Conservation (phyloP, 805 yeast genomes). For the Henningerozyma blattae region DNA sequence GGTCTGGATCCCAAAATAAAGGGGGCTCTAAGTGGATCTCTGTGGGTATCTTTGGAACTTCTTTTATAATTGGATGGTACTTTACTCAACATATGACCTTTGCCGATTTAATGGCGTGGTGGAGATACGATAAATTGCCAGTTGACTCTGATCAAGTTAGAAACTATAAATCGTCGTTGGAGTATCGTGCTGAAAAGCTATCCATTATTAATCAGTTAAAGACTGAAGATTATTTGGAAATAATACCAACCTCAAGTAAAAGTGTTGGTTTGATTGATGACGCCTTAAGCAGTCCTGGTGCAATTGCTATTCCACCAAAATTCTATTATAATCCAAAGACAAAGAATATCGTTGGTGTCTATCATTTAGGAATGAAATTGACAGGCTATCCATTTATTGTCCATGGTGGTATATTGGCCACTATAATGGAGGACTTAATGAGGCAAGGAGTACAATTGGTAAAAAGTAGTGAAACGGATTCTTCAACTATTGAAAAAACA, state of each 20-base stretch:
- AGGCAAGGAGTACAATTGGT: slow-evolving; percentile 38
- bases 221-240: slow-evolving; percentile 25
- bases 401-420: slow-evolving; percentile 83
- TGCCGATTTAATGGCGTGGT: slow-evolving; percentile 24
- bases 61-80: slow-evolving; percentile 21
- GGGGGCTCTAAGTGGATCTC: slow-evolving; percentile 14
- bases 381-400: slow-evolving; percentile 82
- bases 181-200: slow-evolving; percentile 34
- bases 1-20: too few species aligned
- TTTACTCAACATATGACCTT: slow-evolving; percentile 25
- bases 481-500: slow-evolving; percentile 20
- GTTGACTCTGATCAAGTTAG: slow-evolving; percentile 18
- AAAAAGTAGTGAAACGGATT: slow-evolving; percentile 7
- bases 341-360: slow-evolving; percentile 49
- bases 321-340: slow-evolving; percentile 47
- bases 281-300: slow-evolving; percentile 62
- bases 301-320: slow-evolving; percentile 61
- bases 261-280: slow-evolving; percentile 27
- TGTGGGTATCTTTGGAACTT: slow-evolving; percentile 17
- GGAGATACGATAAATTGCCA: slow-evolving; percentile 23
- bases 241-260: slow-evolving; percentile 8
- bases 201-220: slow-evolving; percentile 40
- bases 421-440: slow-evolving; percentile 66
- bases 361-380: slow-evolving; percentile 66
- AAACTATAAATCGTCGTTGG: slow-evolving; percentile 27